Percentiles rank a stretch among this genome's conserved stretches.
These are phyloP conservation scores for Globisporangium megalacanthum DNA, from an alignment of 352 stramenopile species.

Conservation along the genomic window DNA sequence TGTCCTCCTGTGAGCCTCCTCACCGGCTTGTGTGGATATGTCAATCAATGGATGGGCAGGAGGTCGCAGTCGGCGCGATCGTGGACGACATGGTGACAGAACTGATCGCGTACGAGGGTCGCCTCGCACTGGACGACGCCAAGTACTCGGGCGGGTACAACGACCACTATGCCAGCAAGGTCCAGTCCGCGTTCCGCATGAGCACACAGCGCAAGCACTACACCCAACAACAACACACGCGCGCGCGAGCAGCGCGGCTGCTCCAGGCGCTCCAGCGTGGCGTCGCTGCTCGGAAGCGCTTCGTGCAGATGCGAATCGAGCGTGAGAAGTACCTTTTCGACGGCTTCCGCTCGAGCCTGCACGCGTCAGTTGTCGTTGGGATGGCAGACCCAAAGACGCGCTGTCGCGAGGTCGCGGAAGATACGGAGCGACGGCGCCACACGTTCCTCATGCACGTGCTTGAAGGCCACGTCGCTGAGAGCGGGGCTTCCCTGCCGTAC, in stretches of 20 bases:
- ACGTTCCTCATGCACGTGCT: slow-evolving; percentile 68
- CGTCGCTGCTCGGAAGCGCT: slow-evolving; percentile 45
- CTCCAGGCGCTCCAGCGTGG: slow-evolving; percentile 67
- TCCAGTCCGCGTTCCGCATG: slow-evolving; percentile 70
- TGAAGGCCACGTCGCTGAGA: slow-evolving; percentile 39
- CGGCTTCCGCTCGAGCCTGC: slow-evolving; percentile 57
- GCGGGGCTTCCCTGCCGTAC: slow-evolving; percentile 31
- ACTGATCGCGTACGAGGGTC: slow-evolving; percentile 50
- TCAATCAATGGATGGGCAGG: slow-evolving; percentile 16
- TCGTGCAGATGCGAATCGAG: slow-evolving; percentile 50
- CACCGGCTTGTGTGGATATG: background rate
- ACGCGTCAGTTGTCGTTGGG: slow-evolving; percentile 21
- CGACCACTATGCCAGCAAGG: slow-evolving; percentile 64
- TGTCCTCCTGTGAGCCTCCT: background rate
- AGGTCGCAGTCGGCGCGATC: slow-evolving; percentile 42
- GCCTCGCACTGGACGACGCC: slow-evolving; percentile 40
- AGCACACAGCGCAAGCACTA: slow-evolving; percentile 58
- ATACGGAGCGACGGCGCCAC: slow-evolving; percentile 41
- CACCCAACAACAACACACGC: slow-evolving; percentile 30
- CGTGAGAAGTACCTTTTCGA: slow-evolving; percentile 60
- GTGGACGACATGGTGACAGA: slow-evolving; percentile 57
- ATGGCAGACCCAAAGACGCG: slow-evolving; percentile 43
- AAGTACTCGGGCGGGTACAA: slow-evolving; percentile 57
- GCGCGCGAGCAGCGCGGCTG: slow-evolving; percentile 44
- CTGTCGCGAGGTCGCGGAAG: slow-evolving; percentile 24